phyloP scores from a whole-genome alignment of 2,329 filamentous ascomycete genomes.

The Xylariaceae sp. region DNA sequence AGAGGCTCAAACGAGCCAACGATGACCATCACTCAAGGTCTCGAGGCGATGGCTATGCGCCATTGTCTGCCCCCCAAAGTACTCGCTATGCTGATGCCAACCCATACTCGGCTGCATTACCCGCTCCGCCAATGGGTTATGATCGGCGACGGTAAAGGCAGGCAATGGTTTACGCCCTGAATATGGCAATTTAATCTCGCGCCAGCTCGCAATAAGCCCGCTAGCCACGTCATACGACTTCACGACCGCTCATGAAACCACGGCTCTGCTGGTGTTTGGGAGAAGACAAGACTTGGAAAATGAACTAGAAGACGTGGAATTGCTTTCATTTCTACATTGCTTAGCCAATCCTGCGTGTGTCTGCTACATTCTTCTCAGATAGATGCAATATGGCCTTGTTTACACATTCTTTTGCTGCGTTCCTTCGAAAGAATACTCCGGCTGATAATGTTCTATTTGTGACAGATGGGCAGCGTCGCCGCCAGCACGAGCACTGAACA shows the following conservation, averaged over 20 bases:
- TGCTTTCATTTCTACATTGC: conserved; percentile 14
- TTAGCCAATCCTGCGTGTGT: conserved; percentile 5
- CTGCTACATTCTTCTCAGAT: conserved; percentile 19
- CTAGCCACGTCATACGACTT: too few relatives aligned
- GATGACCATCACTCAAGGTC: conserved; percentile 32
- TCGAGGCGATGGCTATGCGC: conserved; percentile 43
- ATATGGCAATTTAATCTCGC: too few relatives aligned
- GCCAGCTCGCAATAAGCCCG: too few relatives aligned
- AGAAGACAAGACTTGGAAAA: too few relatives aligned
- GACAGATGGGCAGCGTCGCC: conserved; percentile 40
- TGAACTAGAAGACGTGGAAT: conserved; percentile 1
- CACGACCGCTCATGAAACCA: too few relatives aligned
- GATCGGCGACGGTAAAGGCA: conserved; percentile 26
- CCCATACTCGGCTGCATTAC: conserved; percentile 41
- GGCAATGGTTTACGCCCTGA: too few relatives aligned
- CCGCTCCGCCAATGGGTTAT: conserved; percentile 38
- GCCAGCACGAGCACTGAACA: conserved; percentile 27
- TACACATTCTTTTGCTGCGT: conserved; percentile 16
- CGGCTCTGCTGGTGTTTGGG: too few relatives aligned
- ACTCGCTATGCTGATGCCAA: conserved; percentile 46
- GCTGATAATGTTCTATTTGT: conserved; percentile 38
- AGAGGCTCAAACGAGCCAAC: conserved; percentile 32
- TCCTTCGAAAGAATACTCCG: conserved; percentile 20
- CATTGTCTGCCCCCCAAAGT: conserved; percentile 38
- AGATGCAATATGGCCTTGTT: conserved; percentile 20